Base-by-base conservation (phyloP, 148 eudicot genomes). In the Nepenthes gracilis region DNA sequence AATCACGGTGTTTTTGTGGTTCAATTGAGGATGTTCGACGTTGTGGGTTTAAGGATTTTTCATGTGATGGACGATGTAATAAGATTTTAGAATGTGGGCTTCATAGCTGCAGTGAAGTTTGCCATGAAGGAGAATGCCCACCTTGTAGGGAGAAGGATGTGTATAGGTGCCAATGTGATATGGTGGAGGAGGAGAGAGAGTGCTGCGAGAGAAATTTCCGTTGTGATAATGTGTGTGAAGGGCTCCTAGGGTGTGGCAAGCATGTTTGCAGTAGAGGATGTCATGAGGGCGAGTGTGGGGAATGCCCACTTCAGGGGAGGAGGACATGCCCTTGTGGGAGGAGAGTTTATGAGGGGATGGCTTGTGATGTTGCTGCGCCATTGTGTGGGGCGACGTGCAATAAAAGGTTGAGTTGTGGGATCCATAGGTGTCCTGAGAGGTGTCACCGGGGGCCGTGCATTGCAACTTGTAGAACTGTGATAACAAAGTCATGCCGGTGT, bases 261-360 rank as follows among this genome's bases (percentile, higher is more conserved):
- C 99, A 93, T 81, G 69, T 67, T 9, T 93, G 99, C 43, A 65
- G 64, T n/a, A 77, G 78, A 58, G 99, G 97, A 38, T 93, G 99
- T 65, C 99, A 93, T 75, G 67, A 65, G 15, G 97, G 92, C 0
- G 76, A 78, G 47, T 93, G 99, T 59, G 97, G 97, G 11, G 80
- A 66, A 11, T 93, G 99, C 52, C 99, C 95, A 8, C 62, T 74
- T 57, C 96, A 89, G 72, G 99, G 95, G 54, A 93, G 63, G 80
- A 75, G 89, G 60, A 75, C 74, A 12, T 93, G 99, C 60, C 97
- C 99, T 0, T 93, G 99, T 75, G 99, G 92, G 60, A 93, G 81
- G 78, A 81, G 72, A 70, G 77, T 71, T 1, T 71, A 89, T 78
- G 92, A 89, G 73, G 95, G 99, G 70, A 86, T 93, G 80, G 72